Conservation (phyloP, 2,329 filamentous ascomycete genomes). For the Aureobasidium melanogenum region DNA sequence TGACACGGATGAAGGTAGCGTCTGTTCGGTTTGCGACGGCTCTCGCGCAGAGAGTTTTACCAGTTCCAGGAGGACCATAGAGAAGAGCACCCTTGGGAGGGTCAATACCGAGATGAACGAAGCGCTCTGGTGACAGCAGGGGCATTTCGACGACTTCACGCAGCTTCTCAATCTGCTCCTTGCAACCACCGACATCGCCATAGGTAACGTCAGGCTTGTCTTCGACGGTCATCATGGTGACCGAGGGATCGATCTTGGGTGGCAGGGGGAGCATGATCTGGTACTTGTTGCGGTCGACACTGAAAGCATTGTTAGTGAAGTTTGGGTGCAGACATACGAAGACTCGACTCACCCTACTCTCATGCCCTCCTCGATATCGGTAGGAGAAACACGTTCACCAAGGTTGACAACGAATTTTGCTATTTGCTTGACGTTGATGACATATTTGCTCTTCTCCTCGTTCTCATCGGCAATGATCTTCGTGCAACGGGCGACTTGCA, state of each 20-base stretch:
- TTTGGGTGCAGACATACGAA: neutral
- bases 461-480: constrained; percentile 98
- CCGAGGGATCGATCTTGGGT: constrained; percentile 96
- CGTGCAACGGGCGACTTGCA: constrained; percentile 95
- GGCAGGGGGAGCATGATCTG: constrained; percentile 94
- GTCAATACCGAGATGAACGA: constrained; percentile 97
- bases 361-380: constrained; percentile 99
- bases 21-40: constrained; percentile 97
- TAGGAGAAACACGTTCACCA: constrained; percentile 91
- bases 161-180: constrained; percentile 98
- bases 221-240: constrained; percentile 99
- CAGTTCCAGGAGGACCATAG: constrained; percentile 95
- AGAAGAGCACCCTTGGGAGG: constrained; percentile 94
- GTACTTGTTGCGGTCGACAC: constrained; percentile 97
- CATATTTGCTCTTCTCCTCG: constrained; percentile 99
- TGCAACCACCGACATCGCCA: constrained; percentile 96
- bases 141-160: constrained; percentile 99
- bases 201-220: constrained; percentile 99
- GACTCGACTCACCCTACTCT: constrained; percentile 62
- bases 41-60: constrained; percentile 95
- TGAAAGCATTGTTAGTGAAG: constrained; percentile 18
- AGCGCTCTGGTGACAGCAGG: constrained; percentile 87
- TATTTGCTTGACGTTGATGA: constrained; percentile 99
- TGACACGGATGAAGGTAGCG: constrained; percentile 96
- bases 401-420: constrained; percentile 98